Percentiles rank a stretch among this genome's conserved stretches.
phyloP scores from a whole-genome alignment of 306 rosid genomes.

The Cucurbita argyrosperma region DNA sequence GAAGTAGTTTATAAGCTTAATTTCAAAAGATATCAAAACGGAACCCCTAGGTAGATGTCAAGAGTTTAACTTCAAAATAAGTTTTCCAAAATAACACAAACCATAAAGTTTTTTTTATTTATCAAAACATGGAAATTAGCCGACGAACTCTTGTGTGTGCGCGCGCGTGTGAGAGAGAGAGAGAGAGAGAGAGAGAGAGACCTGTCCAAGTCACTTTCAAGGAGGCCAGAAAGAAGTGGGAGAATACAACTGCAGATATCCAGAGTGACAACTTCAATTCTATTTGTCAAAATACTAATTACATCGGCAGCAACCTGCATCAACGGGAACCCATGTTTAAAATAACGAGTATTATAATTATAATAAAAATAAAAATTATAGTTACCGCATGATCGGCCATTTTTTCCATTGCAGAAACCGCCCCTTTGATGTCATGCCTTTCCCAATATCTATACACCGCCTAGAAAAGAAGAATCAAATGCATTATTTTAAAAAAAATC shows the following conservation, averaged over 20 bases:
- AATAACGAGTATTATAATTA: constrained; percentile 21
- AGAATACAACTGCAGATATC: constrained; percentile 67
- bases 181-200: constrained; percentile 4
- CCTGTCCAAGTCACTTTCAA: constrained; percentile 84
- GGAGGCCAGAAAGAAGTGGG: constrained; percentile 60
- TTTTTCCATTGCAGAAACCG: constrained; percentile 68
- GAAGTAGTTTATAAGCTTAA: no score
- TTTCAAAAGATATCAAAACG: no score
- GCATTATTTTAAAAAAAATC: constrained; percentile 7
- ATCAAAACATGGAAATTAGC: not conserved
- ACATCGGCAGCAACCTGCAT: constrained; percentile 88
- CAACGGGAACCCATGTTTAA: not conserved
- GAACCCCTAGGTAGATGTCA: not conserved
- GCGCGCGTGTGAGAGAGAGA: not conserved
- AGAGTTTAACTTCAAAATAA: not conserved
- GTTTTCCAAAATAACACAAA: not conserved
- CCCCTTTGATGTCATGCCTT: constrained; percentile 82
- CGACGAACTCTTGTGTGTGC: not conserved
- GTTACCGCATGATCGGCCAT: constrained; percentile 91
- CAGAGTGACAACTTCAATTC: constrained; percentile 67
- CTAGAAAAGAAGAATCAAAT: constrained; percentile 28
- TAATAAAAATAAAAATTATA: not conserved
- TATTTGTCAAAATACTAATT: constrained; percentile 56
- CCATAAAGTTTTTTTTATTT: not conserved
- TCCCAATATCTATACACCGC: constrained; percentile 81